Base-by-base conservation (phyloP, 441 rosid genomes). In the Arabidopsis lyrata region DNA sequence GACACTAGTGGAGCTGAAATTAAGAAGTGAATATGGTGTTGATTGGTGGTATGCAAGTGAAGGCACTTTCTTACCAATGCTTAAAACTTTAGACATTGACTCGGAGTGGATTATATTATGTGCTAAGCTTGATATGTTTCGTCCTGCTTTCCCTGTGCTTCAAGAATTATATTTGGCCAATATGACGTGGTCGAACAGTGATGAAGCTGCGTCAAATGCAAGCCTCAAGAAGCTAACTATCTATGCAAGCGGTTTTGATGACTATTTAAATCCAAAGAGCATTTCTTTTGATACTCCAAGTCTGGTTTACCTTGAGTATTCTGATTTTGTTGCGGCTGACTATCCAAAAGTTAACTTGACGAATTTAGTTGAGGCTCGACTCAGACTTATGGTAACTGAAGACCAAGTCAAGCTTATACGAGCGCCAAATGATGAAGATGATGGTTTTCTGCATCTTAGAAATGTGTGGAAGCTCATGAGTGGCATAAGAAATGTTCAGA, bases 241-340 rank as follows among this genome's bases (percentile, higher is more conserved):
- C 5, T 0, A 3, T 12, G n/a, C 65, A 0, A 0, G 1, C 0
- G 20, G 35, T 12, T 11, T 0, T 38, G 2, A 1, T 5, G 11
- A 12, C 16, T 6, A 3, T 0, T 1, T 11, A 7, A 20, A 39
- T 39, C 65, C 34, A 39, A 8, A 6, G 18, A 22, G 20, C 7
- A 22, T 60, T 4, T 60, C 65, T 20, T 60, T 60, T 8, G 12
- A 60, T 60, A 24, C 16, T 39, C 65, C 65, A 39, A 60, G 34
- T 22, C 7, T 39, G 3, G 7, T 22, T 41, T 39, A 6, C 18
- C 2, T 60, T 6, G 1, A 6, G 0, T 39, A 60, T 39, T 6
- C 6, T 39, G 49, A 39, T 22, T 18, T 39, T 60, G 65, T 60
- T 39, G 65, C 32, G 11, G 34, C 5, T 13, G 49, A 39, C 18